A percentile compares a stretch with the other conserved stretches of the same genome.
Conservation (phyloP, 805 yeast species). For the Jamesozyma piceae region DNA sequence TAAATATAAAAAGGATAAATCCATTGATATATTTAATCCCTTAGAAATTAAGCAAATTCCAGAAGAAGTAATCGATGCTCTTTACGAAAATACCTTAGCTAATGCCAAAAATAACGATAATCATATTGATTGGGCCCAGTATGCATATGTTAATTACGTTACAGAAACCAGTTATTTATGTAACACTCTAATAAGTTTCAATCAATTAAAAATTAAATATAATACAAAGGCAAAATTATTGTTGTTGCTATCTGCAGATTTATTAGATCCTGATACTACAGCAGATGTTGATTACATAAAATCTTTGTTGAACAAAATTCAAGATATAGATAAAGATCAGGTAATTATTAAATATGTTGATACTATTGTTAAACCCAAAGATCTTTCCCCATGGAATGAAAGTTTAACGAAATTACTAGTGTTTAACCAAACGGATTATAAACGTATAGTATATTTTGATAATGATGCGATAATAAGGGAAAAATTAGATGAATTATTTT, state of each 20-base stretch:
- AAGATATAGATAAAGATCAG: conserved; percentile 13
- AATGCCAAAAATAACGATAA: conserved; percentile 8
- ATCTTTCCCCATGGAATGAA: conserved; percentile 37
- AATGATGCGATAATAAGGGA: conserved; percentile 41
- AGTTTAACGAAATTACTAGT: conserved; percentile 49
- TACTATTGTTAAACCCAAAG: conserved; percentile 16
- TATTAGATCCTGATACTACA: conserved; percentile 17
- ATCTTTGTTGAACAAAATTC: conserved; percentile 4
- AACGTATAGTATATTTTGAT: conserved; percentile 49
- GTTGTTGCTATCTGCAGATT: conserved; percentile 32
- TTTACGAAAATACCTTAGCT: conserved; percentile 11
- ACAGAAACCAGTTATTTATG: conserved; percentile 44
- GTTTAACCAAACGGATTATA: conserved; percentile 41
- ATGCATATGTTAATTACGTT: conserved; percentile 55
- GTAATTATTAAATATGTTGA: conserved; percentile 23
- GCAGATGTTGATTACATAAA: conserved; percentile 8
- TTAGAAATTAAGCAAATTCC: conserved; percentile 26
- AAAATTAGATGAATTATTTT: conserved; percentile 43
- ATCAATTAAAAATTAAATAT: conserved; percentile 30
- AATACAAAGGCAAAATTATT: conserved; percentile 40
- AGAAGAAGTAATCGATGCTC: conserved; percentile 16
- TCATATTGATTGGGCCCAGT: conserved; percentile 34
- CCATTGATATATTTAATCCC: conserved; percentile 21
- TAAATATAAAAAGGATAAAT: conserved; percentile 19
- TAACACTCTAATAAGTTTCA: conserved; percentile 42